Conservation (phyloP, 2,329 filamentous ascomycete genomes). For the Arthrobotrys megalospora region DNA sequence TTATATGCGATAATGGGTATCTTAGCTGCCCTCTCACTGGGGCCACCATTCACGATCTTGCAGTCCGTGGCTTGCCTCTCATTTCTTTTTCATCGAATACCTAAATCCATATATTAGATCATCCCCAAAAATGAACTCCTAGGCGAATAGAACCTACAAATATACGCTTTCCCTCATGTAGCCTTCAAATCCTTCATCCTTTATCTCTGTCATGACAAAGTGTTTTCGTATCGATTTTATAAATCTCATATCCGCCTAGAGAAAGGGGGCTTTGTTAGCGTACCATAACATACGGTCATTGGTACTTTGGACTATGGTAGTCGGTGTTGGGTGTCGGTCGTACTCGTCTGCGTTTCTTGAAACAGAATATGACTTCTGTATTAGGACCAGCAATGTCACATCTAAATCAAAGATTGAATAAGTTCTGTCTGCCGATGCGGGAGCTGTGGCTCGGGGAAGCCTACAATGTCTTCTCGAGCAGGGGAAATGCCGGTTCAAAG, state of each 20-base stretch:
- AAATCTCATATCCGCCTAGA: slow-evolving; percentile 70
- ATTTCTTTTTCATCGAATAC: slow-evolving; percentile 58
- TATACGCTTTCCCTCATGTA: slow-evolving; percentile 71
- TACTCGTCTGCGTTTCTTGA: slow-evolving; percentile 88
- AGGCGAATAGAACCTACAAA: slow-evolving; percentile 67
- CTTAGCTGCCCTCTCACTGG: neutral
- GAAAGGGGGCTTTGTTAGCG: slow-evolving; percentile 7
- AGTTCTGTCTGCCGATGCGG: slow-evolving; percentile 4
- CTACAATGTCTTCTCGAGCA: slow-evolving; percentile 83
- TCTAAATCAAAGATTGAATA: slow-evolving; percentile 37
- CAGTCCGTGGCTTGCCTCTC: neutral
- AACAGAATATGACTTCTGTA: slow-evolving; percentile 83
- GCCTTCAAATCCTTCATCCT: slow-evolving; percentile 70
- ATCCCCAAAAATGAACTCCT: neutral
- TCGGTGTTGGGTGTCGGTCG: neutral
- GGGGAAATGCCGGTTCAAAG: slow-evolving; percentile 93
- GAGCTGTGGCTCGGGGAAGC: slow-evolving; percentile 63
- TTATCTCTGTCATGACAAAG: slow-evolving; percentile 70
- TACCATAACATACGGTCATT: neutral
- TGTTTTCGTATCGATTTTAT: slow-evolving; percentile 71
- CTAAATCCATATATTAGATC: slow-evolving; percentile 16
- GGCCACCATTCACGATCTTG: neutral
- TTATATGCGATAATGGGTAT: neutral
- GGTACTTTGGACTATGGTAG: too few species aligned
- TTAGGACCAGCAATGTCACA: slow-evolving; percentile 65